These are phyloP conservation scores for Plenodomus tracheiphilus DNA, from an alignment of 2,329 filamentous ascomycete genomes.

Conservation along the genomic window DNA sequence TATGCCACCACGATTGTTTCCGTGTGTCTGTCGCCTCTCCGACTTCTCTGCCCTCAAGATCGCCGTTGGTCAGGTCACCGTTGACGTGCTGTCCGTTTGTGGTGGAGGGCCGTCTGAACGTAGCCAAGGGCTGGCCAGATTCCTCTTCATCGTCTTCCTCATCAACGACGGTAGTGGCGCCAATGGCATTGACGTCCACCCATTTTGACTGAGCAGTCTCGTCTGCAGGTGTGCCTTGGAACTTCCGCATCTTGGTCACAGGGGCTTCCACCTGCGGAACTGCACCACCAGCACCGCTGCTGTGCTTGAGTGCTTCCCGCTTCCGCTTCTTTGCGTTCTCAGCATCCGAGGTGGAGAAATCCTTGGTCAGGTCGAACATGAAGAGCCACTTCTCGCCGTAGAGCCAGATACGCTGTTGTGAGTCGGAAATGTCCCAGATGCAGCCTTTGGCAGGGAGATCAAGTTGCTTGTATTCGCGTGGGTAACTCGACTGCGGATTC, in stretches of 20 bases:
- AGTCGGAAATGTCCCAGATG: conserved; percentile 74
- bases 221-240: conserved; percentile 45
- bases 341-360: conserved; percentile 54
- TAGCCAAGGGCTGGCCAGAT: conserved; percentile 23
- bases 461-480: conserved; percentile 71
- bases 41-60: conserved; percentile 16
- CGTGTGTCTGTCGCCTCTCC: conserved; percentile 22
- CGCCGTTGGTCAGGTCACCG: conserved; percentile 19
- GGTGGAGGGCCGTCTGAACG: conserved; percentile 28
- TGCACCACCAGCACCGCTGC: conserved; percentile 59
- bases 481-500: conserved; percentile 76
- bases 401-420: conserved; percentile 70
- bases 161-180: conserved; percentile 26
- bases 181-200: conserved; percentile 31
- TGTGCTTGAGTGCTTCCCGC: conserved; percentile 37
- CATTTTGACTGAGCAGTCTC: conserved; percentile 27
- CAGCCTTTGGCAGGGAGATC: conserved; percentile 81
- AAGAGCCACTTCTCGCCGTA: conserved; percentile 85
- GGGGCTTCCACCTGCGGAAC: conserved; percentile 53
- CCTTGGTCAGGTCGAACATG: conserved; percentile 83
- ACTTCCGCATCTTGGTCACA: conserved; percentile 54
- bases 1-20: conserved; percentile 68
- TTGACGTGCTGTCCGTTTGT: too few species aligned
- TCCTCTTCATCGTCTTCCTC: conserved; percentile 35
- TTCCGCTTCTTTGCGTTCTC: conserved; percentile 34